A percentile compares a stretch with the other conserved stretches of the same genome.
Evolutionary conservation across 768 basidiomycete genomes (phyloP).

Genomic region (Panaeolus cyanescens): DNA sequence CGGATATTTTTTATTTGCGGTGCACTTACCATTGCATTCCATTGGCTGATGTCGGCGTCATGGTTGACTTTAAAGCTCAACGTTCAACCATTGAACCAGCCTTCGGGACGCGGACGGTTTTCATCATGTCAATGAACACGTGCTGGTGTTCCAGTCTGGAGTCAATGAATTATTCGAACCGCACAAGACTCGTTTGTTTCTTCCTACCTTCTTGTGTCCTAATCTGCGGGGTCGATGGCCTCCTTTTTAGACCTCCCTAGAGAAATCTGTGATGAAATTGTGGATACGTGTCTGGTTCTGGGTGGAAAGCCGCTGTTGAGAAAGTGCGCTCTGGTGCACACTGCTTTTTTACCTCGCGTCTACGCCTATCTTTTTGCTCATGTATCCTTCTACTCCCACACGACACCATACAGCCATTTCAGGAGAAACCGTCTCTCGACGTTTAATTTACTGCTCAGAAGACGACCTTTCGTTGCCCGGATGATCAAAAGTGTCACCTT

Average conservation of each 20-base stretch:
- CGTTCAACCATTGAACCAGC: too few species aligned
- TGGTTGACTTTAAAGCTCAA: too few species aligned
- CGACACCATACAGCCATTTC: not conserved
- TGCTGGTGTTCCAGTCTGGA: too few species aligned
- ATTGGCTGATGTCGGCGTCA: too few species aligned
- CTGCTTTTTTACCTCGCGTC: not conserved
- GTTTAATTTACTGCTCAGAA: not conserved
- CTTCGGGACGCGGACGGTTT: too few species aligned
- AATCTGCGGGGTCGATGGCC: too few species aligned
- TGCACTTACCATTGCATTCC: too few species aligned
- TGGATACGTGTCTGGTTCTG: not conserved
- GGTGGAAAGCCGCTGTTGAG: not conserved
- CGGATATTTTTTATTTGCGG: too few species aligned
- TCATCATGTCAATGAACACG: too few species aligned
- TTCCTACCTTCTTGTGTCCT: too few species aligned
- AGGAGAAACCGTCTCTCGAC: not conserved
- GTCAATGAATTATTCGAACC: too few species aligned
- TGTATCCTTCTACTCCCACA: not conserved
- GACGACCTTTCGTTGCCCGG: not conserved
- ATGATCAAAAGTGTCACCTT: not conserved
- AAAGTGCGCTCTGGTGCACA: not conserved
- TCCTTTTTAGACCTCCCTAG: not conserved
- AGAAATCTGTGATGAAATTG: not conserved
- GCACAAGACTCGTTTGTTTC: too few species aligned
- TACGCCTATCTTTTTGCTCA: not conserved